Percentiles rank a stretch among this genome's conserved stretches.
Conservation (phyloP, 345 rosid species). For the Sonneratia caseolaris region DNA sequence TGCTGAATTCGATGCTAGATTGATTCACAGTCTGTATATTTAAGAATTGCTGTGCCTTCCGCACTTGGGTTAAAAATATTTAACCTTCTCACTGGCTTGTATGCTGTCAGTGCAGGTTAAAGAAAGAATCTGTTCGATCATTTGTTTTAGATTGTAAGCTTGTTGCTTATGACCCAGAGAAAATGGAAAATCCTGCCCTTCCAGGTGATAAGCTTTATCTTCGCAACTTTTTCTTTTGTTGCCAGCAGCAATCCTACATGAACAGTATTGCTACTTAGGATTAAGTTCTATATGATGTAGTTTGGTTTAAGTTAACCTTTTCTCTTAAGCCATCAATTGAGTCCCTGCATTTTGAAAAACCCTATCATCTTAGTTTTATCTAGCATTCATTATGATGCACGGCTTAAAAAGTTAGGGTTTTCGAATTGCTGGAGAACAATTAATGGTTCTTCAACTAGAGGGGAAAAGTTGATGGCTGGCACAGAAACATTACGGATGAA, state of each 20-base stretch:
- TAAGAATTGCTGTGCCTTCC: neutral
- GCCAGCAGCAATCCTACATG: neutral
- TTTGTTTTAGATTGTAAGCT: slow-evolving; percentile 89
- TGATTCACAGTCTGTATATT: neutral
- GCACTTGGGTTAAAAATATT: neutral
- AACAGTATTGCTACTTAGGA: neutral
- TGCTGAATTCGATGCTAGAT: neutral
- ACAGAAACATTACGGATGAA: too few species aligned
- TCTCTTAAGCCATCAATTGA: too few species aligned
- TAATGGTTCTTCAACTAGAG: too few species aligned
- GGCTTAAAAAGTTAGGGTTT: too few species aligned
- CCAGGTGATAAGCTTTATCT: slow-evolving; percentile 45
- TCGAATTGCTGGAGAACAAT: too few species aligned
- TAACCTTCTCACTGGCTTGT: slow-evolving; percentile 11
- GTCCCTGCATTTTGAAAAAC: too few species aligned
- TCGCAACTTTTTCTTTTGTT: neutral
- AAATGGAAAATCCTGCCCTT: slow-evolving; percentile 71
- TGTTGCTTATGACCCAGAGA: slow-evolving; percentile 77
- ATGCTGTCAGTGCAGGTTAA: slow-evolving; percentile 39
- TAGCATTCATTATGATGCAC: too few species aligned
- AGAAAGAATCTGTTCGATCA: slow-evolving; percentile 56
- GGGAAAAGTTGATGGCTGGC: too few species aligned
- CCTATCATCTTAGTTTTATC: too few species aligned
- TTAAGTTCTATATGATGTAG: neutral
- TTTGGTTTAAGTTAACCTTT: neutral